phyloP scores from a whole-genome alignment of 495 filamentous ascomycete species.

The Cercophora scortea region DNA sequence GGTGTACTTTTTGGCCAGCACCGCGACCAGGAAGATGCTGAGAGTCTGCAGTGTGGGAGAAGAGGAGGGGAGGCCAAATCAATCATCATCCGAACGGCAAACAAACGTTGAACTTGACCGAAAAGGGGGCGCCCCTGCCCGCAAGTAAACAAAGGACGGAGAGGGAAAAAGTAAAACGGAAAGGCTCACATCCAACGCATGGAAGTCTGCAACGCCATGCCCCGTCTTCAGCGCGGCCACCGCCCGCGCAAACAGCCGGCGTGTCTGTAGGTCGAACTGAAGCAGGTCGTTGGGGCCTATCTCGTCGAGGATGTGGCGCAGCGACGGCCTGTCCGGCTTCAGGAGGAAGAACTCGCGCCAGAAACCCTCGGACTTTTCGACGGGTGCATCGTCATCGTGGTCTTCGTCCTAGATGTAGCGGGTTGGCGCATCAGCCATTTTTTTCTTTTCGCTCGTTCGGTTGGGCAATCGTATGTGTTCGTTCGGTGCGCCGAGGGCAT shows the following conservation, averaged over 20 bases:
- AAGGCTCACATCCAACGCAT: conserved; percentile 78
- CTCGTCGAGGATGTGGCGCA: conserved; percentile 58
- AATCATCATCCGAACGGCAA: not conserved
- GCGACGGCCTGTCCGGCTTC: conserved; percentile 58
- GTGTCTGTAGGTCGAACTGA: conserved; percentile 64
- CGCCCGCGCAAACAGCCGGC: conserved; percentile 67
- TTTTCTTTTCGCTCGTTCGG: not conserved
- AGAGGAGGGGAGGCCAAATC: not conserved
- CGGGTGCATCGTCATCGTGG: conserved; percentile 54
- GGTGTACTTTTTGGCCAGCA: conserved; percentile 84
- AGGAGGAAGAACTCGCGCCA: conserved; percentile 95
- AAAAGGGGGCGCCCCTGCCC: no score
- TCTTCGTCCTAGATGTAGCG: not conserved
- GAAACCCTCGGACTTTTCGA: conserved; percentile 73
- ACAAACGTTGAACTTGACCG: no score
- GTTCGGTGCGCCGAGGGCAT: not conserved
- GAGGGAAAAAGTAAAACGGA: not conserved
- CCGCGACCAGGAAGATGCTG: conserved; percentile 72
- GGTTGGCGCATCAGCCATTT: no score
- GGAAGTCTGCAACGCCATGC: conserved; percentile 55
- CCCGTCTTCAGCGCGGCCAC: conserved; percentile 60
- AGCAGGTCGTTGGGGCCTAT: conserved; percentile 68
- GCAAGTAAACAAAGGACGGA: no score
- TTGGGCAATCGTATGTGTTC: not conserved
- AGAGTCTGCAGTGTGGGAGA: conserved; percentile 55